phyloP scores from a whole-genome alignment of 2,329 filamentous ascomycete species.

The Diaporthe destruens region DNA sequence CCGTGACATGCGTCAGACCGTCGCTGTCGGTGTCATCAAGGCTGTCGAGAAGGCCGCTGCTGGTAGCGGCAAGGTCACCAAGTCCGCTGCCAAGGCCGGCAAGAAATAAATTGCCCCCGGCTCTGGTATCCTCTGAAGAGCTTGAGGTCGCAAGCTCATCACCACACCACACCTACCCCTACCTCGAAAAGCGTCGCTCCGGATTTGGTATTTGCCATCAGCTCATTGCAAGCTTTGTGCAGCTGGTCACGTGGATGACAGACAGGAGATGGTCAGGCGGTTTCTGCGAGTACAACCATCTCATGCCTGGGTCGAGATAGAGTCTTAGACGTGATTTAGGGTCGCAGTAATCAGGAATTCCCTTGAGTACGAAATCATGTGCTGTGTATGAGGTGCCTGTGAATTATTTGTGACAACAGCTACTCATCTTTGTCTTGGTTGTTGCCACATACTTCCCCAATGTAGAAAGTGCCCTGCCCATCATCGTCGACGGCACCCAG shows the following conservation, averaged over 20 bases:
- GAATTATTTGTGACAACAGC: neutral
- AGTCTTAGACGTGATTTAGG: slow-evolving; percentile 50
- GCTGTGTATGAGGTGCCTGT: neutral
- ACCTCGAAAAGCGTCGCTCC: slow-evolving; percentile 43
- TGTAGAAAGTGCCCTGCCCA: no score
- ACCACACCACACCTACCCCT: slow-evolving; percentile 31
- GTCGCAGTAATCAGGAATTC: slow-evolving; percentile 43
- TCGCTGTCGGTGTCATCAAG: slow-evolving; percentile 97
- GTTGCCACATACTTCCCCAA: neutral
- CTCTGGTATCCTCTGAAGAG: slow-evolving; percentile 40
- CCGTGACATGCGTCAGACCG: slow-evolving; percentile 96
- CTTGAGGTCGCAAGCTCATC: slow-evolving; percentile 39
- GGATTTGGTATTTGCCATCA: slow-evolving; percentile 45
- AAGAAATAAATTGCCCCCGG: slow-evolving; percentile 73
- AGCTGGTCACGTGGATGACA: slow-evolving; percentile 49
- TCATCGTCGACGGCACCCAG: neutral
- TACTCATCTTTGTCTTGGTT: no score
- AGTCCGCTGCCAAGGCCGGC: slow-evolving; percentile 78
- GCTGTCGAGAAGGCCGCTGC: slow-evolving; percentile 75
- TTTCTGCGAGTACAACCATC: slow-evolving; percentile 50
- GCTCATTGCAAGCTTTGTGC: slow-evolving; percentile 46
- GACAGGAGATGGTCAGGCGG: slow-evolving; percentile 49
- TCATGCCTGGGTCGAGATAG: slow-evolving; percentile 52
- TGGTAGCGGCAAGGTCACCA: slow-evolving; percentile 75
- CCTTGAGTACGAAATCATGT: slow-evolving; percentile 32